phyloP scores from a whole-genome alignment of 495 filamentous ascomycete species.

The Neohortaea acidophila region DNA sequence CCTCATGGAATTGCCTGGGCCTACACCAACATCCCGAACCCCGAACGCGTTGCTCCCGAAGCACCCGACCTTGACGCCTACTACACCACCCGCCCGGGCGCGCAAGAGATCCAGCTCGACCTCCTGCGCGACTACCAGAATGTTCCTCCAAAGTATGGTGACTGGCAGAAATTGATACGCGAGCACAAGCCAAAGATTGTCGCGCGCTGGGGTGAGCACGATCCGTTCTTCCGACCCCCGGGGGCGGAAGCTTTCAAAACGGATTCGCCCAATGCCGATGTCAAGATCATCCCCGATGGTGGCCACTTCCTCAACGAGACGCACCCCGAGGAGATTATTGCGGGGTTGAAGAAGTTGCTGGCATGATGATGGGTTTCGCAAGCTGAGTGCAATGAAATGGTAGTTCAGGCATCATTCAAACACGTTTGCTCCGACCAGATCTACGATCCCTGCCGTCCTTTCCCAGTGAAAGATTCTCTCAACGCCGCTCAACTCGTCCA shows the following conservation, averaged over 20 bases:
- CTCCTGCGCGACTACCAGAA: slow-evolving; percentile 42
- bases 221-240: slow-evolving; percentile 38
- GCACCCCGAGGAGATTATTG: neutral
- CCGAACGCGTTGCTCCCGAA: slow-evolving; percentile 28
- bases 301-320: slow-evolving; percentile 36
- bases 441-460: too few relatives aligned
- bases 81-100: slow-evolving; percentile 20
- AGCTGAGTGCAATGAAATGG: too few relatives aligned
- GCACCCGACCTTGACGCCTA: slow-evolving; percentile 35
- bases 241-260: slow-evolving; percentile 45
- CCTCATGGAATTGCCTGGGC: slow-evolving; percentile 35
- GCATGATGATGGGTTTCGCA: too few relatives aligned
- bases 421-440: too few relatives aligned
- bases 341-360: neutral
- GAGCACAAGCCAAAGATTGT: slow-evolving; percentile 40
- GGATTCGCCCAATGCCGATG: slow-evolving; percentile 38
- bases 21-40: slow-evolving; percentile 41
- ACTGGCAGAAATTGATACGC: slow-evolving; percentile 45
- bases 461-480: too few relatives aligned
- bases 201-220: slow-evolving; percentile 48
- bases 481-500: too few relatives aligned
- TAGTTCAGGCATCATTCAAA: too few relatives aligned
- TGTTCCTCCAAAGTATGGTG: slow-evolving; percentile 39
- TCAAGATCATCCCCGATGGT: slow-evolving; percentile 39
- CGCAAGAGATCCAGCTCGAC: slow-evolving; percentile 44